Conservation (phyloP, 768 basidiomycete species). For the Boletus rex-veris region DNA sequence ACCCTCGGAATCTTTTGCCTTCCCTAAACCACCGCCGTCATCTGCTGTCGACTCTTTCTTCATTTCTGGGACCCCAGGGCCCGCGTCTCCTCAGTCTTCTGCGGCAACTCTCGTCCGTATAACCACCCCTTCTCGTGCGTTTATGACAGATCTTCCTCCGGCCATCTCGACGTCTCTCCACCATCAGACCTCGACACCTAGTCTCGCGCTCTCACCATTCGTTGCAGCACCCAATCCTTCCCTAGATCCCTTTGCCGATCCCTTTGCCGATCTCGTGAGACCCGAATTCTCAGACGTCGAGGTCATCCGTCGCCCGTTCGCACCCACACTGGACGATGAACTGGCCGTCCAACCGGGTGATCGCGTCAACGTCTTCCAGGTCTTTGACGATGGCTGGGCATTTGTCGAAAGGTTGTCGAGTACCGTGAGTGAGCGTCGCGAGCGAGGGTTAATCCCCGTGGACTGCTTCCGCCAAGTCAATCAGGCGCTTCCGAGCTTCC, state of each 20-base stretch:
- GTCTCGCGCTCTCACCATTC: background rate
- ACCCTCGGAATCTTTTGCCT: slow-evolving; percentile 62
- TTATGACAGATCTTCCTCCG: slow-evolving; percentile 11
- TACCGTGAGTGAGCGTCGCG: background rate
- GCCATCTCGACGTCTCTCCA: slow-evolving; percentile 9
- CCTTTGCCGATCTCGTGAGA: slow-evolving; percentile 33
- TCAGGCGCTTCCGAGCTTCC: slow-evolving; percentile 46
- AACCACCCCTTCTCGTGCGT: slow-evolving; percentile 14
- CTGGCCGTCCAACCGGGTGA: slow-evolving; percentile 51
- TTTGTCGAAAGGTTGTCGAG: slow-evolving; percentile 46
- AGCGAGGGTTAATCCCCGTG: slow-evolving; percentile 61
- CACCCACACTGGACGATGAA: slow-evolving; percentile 57
- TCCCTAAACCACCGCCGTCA: slow-evolving; percentile 55
- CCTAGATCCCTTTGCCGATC: slow-evolving; percentile 36
- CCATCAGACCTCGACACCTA: slow-evolving; percentile 2
- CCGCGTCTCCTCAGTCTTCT: slow-evolving; percentile 12
- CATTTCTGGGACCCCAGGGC: background rate
- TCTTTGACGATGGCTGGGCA: slow-evolving; percentile 74
- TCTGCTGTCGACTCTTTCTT: background rate
- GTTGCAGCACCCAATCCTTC: slow-evolving; percentile 10
- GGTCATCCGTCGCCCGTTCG: slow-evolving; percentile 53
- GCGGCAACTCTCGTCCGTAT: slow-evolving; percentile 17
- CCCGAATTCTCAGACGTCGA: slow-evolving; percentile 42
- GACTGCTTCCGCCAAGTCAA: slow-evolving; percentile 56
- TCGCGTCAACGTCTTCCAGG: slow-evolving; percentile 45